phyloP scores from a whole-genome alignment of 345 rosid genomes.

The Linum trigynum region DNA sequence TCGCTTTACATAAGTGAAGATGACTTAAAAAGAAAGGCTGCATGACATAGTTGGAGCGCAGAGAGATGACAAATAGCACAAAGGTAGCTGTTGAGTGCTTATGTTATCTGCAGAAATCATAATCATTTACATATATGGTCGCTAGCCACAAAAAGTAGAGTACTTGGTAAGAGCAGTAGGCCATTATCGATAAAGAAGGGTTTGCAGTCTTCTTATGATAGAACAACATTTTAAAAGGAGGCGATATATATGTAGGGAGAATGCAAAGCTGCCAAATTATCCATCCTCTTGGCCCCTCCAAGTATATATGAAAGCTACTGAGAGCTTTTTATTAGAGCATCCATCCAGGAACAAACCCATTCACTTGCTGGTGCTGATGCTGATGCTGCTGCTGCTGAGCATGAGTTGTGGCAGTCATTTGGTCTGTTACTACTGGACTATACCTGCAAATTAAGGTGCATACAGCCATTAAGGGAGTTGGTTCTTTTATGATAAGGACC shows the following conservation, averaged over 20 bases:
- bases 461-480: not conserved
- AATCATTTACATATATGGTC: not conserved
- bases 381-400: constrained; percentile 3
- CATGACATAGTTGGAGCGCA: too few relatives aligned
- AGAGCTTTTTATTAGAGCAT: constrained; percentile 46
- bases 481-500: too few relatives aligned
- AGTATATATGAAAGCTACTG: too few relatives aligned
- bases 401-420: constrained; percentile 44
- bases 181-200: not conserved
- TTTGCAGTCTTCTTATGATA: not conserved
- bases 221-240: not conserved
- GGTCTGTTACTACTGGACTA: constrained; percentile 58
- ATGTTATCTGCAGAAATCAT: too few relatives aligned
- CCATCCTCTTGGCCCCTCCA: not conserved
- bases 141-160: not conserved
- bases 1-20: too few relatives aligned
- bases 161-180: not conserved
- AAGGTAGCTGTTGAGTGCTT: too few relatives aligned
- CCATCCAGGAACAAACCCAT: constrained; percentile 95
- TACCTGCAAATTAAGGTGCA: constrained; percentile 31
- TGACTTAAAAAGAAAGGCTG: too few relatives aligned
- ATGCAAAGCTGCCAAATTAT: not conserved
- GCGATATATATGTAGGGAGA: not conserved
- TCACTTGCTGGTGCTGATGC: constrained; percentile 37
- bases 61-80: too few relatives aligned